Evolutionary conservation across 225 moss, liverwort and hornwort species (phyloP).

Genomic region (Pleurozium schreberi): DNA sequence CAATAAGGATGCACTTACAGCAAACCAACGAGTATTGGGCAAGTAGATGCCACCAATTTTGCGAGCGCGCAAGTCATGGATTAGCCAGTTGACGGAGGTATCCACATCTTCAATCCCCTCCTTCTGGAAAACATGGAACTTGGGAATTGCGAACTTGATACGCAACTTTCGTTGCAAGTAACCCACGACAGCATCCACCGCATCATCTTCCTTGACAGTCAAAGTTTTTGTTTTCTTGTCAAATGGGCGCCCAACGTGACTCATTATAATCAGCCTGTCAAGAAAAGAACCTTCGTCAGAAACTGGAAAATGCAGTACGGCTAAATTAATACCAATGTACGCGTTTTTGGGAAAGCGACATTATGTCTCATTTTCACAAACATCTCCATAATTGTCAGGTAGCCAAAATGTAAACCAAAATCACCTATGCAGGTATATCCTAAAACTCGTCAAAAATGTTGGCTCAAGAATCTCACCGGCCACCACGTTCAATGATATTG

Average conservation of each 20-base stretch:
- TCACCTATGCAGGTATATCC: neutral
- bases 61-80: slow-evolving; percentile 39
- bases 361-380: neutral
- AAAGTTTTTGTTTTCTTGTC: slow-evolving; percentile 44
- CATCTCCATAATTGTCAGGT: neutral
- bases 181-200: slow-evolving; percentile 45
- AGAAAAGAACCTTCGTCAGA: neutral
- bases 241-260: slow-evolving; percentile 43
- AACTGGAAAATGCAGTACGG: neutral
- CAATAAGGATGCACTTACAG: slow-evolving; percentile 13
- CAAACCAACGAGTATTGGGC: slow-evolving; percentile 56
- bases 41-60: slow-evolving; percentile 55
- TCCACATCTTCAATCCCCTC: slow-evolving; percentile 49
- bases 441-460: neutral
- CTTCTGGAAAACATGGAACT: slow-evolving; percentile 35
- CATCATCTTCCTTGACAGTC: slow-evolving; percentile 38
- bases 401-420: neutral
- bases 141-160: slow-evolving; percentile 45
- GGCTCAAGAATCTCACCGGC: slow-evolving; percentile 23
- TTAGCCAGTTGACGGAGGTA: slow-evolving; percentile 53
- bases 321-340: neutral
- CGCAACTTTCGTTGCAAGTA: slow-evolving; percentile 56
- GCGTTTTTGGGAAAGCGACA: neutral
- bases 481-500: slow-evolving; percentile 59
- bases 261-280: slow-evolving; percentile 49